Conservation (phyloP, 371 early-diverging fungal species). For the Saksenaea oblongispora region DNA sequence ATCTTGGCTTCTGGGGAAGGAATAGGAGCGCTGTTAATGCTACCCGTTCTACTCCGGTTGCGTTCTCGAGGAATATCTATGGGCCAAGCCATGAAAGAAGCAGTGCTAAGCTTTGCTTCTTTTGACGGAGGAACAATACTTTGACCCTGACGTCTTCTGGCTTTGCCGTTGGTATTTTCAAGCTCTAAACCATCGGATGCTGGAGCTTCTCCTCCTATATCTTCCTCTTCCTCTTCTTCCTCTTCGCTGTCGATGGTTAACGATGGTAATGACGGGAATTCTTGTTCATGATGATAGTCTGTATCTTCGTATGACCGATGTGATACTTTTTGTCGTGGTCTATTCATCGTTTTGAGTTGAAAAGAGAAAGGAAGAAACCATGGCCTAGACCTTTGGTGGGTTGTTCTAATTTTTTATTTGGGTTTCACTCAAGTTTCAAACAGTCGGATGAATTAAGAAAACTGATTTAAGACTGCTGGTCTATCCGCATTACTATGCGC, state of each 20-base stretch:
- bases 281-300: background rate
- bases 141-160: background rate
- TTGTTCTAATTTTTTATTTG: background rate
- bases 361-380: background rate
- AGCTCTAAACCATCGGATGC: background rate
- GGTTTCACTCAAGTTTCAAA: slow-evolving; percentile 3
- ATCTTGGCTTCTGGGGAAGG: background rate
- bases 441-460: background rate
- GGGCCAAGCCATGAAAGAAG: background rate
- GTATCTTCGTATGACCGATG: background rate
- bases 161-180: background rate
- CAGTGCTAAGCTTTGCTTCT: background rate
- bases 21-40: background rate
- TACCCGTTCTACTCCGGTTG: background rate
- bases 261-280: background rate
- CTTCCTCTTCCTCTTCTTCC: background rate
- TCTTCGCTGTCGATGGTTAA: background rate
- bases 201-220: background rate
- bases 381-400: background rate
- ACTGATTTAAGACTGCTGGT: no score
- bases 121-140: background rate
- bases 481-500: no score
- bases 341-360: background rate
- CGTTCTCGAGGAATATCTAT: background rate
- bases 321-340: background rate